Base-by-base conservation (phyloP, 176 grass and related monocot genomes). In the Elymus sibiricus region DNA sequence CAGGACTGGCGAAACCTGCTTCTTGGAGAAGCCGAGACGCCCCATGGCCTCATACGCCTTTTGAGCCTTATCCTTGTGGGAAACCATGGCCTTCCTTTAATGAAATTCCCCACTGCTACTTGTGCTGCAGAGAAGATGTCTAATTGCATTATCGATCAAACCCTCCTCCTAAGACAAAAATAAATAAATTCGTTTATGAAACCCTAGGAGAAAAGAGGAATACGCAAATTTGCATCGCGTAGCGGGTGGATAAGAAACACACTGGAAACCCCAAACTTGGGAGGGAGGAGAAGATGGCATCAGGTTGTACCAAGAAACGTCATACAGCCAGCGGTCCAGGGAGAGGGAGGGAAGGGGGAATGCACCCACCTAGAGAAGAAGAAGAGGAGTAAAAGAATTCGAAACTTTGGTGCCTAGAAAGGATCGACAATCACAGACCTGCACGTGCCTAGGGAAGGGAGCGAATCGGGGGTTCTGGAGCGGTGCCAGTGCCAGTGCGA, bases 21-120 rank as follows among this genome's bases (percentile, higher is more conserved):
- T 87, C 72, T 4, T 87, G 35, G 29, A 3, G 72, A 98, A 79
- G 22, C 93, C 96, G 9, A 98, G 72, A 17, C 19, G 1, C 69
- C 86, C 89, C 96, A 95, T 95, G 6, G 90, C 90, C 0, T 84
- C 44, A 19, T 85, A 1, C 3, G 95, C 93, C 16, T 55, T 81
- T 31, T 7, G n/a, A 4, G 84, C 92, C 88, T 78, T 90, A 1
- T 74, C 90, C 2, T 16, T 63, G 47, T 39, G 44, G 16, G 84
- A 63, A 13, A 6, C 1, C 92, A 94, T 94, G 56, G 76, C 77
- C 37, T 72, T 34, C 7, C 47, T 51, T 17, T 2, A 53, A 9
- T 55, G 64, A 17, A 81, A 14, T n/a, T 47, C 43, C 58, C 3
- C 51, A 69, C 32, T 66, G 60, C 60, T 58, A 4, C n/a, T 51